Conservation (phyloP, 1,139 yeast genomes). For the Yamadazyma songkhlaensis region DNA sequence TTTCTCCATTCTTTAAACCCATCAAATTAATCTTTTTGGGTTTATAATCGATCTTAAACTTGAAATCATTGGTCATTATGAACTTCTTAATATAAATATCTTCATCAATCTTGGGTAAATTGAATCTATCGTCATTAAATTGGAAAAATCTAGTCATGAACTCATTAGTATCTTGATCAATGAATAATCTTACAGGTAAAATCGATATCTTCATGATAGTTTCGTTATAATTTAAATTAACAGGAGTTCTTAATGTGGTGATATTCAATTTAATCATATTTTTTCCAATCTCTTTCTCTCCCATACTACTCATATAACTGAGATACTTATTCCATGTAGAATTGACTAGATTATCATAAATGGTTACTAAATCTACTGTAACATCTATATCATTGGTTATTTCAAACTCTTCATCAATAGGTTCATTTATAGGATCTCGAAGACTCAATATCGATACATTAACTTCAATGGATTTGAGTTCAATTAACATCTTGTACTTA, state of each 20-base stretch:
- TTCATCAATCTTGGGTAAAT: constrained; percentile 54
- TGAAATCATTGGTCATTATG: constrained; percentile 52
- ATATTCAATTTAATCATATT: constrained; percentile 58
- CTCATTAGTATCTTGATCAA: constrained; percentile 92
- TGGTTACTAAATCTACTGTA: constrained; percentile 14
- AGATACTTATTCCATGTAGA: constrained; percentile 91
- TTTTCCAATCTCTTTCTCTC: constrained; percentile 68
- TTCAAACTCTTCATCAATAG: constrained; percentile 27
- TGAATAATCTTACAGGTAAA: constrained; percentile 75
- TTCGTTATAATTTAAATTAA: constrained; percentile 65
- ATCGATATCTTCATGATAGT: constrained; percentile 53
- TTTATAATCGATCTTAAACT: constrained; percentile 79
- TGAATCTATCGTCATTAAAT: constrained; percentile 71
- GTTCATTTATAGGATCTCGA: constrained; percentile 43
- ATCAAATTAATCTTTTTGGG: constrained; percentile 85
- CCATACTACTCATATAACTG: constrained; percentile 64
- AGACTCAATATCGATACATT: constrained; percentile 44
- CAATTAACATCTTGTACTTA: constrained; percentile 58
- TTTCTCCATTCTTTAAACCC: constrained; percentile 81
- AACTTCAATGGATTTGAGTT: constrained; percentile 51
- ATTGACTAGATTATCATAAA: constrained; percentile 72
- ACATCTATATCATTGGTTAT: constrained; percentile 46
- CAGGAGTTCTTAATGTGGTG: constrained; percentile 55
- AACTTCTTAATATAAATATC: constrained; percentile 67
- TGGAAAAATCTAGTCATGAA: constrained; percentile 77